Percentiles rank a stretch among this genome's conserved stretches.
Evolutionary conservation across 768 basidiomycete genomes (phyloP).

Genomic region (Termitomyces sp.): DNA sequence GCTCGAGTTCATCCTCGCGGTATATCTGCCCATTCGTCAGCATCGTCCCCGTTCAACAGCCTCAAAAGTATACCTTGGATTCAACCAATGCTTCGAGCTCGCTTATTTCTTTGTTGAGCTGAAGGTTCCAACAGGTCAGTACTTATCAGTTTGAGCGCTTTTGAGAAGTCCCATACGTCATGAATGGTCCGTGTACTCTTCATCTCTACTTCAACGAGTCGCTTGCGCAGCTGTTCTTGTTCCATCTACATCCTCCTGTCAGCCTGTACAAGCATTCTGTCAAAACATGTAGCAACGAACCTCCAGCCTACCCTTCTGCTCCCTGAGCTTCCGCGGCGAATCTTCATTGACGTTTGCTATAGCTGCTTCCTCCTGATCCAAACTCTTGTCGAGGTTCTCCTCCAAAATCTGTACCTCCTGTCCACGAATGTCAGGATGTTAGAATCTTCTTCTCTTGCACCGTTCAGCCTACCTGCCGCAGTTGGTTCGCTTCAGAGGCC

Average conservation of each 20-base stretch:
- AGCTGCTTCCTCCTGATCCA: slow-evolving; percentile 48
- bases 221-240: slow-evolving; percentile 68
- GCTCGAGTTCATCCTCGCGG: slow-evolving; percentile 88
- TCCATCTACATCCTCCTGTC: slow-evolving; percentile 46
- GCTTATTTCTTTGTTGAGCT: slow-evolving; percentile 91
- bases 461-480: slow-evolving; percentile 57
- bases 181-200: slow-evolving; percentile 69
- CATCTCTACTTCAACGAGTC: slow-evolving; percentile 67
- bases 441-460: not conserved
- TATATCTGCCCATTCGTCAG: slow-evolving; percentile 58
- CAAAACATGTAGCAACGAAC: slow-evolving; percentile 28
- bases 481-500: slow-evolving; percentile 62
- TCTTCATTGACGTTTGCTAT: slow-evolving; percentile 28
- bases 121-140: not conserved
- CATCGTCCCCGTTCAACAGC: not conserved
- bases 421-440: slow-evolving; percentile 4
- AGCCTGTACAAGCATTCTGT: not conserved
- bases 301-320: slow-evolving; percentile 54
- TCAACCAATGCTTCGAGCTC: slow-evolving; percentile 94
- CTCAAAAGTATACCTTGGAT: slow-evolving; percentile 61
- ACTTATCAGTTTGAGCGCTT: not conserved
- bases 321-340: slow-evolving; percentile 42
- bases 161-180: slow-evolving; percentile 46
- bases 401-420: slow-evolving; percentile 80
- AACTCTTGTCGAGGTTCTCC: slow-evolving; percentile 64